Percentiles rank a stretch among this genome's conserved stretches.
Conservation (phyloP, 768 basidiomycete genomes). For the Boletellus emodensis region DNA sequence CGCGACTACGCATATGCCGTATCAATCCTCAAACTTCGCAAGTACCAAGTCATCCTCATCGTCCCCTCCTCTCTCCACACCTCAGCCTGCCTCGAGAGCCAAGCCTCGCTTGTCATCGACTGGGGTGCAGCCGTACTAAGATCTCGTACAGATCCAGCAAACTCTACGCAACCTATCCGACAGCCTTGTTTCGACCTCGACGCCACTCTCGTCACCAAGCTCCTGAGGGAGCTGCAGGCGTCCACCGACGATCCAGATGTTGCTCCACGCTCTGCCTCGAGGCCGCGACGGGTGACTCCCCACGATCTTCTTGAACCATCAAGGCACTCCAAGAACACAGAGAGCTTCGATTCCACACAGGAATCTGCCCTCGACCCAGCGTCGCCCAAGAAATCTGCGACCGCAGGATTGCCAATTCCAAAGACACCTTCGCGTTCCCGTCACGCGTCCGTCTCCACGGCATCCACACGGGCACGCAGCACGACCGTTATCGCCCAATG, state of each 20-base stretch:
- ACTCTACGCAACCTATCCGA: slow-evolving; percentile 15
- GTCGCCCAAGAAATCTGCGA: slow-evolving; percentile 9
- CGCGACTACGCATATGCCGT: slow-evolving; percentile 65
- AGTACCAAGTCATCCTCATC: slow-evolving; percentile 50
- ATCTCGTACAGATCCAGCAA: slow-evolving; percentile 20
- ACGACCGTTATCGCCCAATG: slow-evolving; percentile 9
- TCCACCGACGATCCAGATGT: slow-evolving; percentile 14
- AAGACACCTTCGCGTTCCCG: slow-evolving; percentile 20
- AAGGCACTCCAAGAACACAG: slow-evolving; percentile 4
- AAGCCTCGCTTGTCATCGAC: slow-evolving; percentile 51
- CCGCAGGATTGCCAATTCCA: slow-evolving; percentile 6
- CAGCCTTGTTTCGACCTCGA: slow-evolving; percentile 28
- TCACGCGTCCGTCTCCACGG: slow-evolving; percentile 14
- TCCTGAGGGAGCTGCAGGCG: slow-evolving; percentile 22
- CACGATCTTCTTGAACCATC: slow-evolving; percentile 25
- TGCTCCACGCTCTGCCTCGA: slow-evolving; percentile 4
- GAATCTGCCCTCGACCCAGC: slow-evolving; percentile 1
- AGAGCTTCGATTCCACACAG: slow-evolving; percentile 4
- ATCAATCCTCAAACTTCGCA: slow-evolving; percentile 50
- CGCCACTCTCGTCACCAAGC: slow-evolving; percentile 14
- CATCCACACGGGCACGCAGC: slow-evolving; percentile 15
- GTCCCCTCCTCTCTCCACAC: slow-evolving; percentile 35
- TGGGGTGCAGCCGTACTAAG: slow-evolving; percentile 44
- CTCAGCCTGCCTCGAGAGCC: slow-evolving; percentile 46
- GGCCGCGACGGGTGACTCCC: slow-evolving; percentile 15